These are phyloP conservation scores for Nicotiana undulata DNA, from an alignment of 257 asterid species.

Conservation along the genomic window DNA sequence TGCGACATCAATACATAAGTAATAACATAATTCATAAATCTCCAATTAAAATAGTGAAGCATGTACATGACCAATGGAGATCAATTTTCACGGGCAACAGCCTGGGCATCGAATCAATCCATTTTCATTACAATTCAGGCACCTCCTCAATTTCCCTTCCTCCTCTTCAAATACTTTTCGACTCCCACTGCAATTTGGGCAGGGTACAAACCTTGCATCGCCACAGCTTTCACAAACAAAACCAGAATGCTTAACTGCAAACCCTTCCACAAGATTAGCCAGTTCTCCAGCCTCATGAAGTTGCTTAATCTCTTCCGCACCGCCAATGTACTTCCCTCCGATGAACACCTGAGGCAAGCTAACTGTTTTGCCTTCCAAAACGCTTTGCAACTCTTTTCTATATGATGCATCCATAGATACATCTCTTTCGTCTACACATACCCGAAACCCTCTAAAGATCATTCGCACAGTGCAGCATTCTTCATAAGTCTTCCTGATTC, in stretches of 20 bases:
- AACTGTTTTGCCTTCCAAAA: conserved; percentile 47
- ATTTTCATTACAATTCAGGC: conserved; percentile 25
- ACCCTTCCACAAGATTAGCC: conserved; percentile 33
- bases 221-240: conserved; percentile 45
- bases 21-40: conserved; percentile 1
- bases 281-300: conserved; percentile 49
- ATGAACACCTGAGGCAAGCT: conserved; percentile 78
- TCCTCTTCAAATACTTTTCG: conserved; percentile 47
- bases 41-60: background rate
- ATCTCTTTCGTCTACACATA: conserved; percentile 79
- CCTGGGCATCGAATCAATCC: conserved; percentile 25
- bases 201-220: conserved; percentile 44
- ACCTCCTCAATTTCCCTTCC: conserved; percentile 17
- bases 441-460: conserved; percentile 74
- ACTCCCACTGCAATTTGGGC: conserved; percentile 56
- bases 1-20: background rate
- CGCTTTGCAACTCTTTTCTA: conserved; percentile 54
- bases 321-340: conserved; percentile 54
- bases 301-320: conserved; percentile 40
- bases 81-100: conserved; percentile 17
- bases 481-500: conserved; percentile 65
- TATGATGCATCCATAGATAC: conserved; percentile 76
- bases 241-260: conserved; percentile 25
- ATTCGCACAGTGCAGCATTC: conserved; percentile 68
- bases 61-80: background rate